Evolutionary conservation across 495 filamentous ascomycete genomes (phyloP).

Genomic region (Aspergillus kassunensis): DNA sequence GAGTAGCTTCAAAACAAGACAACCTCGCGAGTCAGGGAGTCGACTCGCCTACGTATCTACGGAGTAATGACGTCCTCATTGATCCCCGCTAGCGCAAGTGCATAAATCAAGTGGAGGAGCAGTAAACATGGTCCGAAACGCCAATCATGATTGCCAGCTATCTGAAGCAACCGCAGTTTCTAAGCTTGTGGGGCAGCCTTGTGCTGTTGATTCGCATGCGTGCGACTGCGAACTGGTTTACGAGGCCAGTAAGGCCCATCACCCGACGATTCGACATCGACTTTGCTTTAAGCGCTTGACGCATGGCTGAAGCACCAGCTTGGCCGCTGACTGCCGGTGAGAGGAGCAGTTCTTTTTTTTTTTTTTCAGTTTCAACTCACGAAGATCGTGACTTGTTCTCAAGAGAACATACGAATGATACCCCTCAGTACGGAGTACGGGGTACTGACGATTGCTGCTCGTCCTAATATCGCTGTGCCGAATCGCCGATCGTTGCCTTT

Average conservation of each 20-base stretch:
- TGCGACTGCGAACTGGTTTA: conserved; percentile 3
- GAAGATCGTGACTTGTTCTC: neutral
- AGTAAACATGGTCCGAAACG: neutral
- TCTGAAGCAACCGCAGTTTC: conserved; percentile 5
- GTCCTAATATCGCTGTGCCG: conserved; percentile 6
- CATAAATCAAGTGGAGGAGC: conserved; percentile 3
- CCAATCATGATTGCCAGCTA: conserved; percentile 9
- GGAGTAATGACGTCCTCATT: neutral
- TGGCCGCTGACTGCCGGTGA: neutral
- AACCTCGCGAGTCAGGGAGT: too few relatives aligned
- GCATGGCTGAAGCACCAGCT: neutral
- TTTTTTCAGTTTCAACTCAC: neutral
- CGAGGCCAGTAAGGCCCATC: neutral
- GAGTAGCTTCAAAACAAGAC: too few relatives aligned
- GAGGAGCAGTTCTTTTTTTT: neutral
- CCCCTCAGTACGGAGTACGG: too few relatives aligned
- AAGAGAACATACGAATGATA: neutral
- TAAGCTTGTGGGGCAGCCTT: neutral
- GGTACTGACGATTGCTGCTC: conserved; percentile 4
- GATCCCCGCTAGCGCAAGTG: neutral
- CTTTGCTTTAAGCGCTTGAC: neutral
- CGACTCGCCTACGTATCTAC: too few relatives aligned
- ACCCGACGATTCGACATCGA: neutral
- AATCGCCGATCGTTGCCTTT: conserved; percentile 1
- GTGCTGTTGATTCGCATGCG: neutral